Evolutionary conservation across 257 asterid genomes (phyloP), one percentile per base, ranked within the genome.

Genomic region (Cruciata laevipes): DNA sequence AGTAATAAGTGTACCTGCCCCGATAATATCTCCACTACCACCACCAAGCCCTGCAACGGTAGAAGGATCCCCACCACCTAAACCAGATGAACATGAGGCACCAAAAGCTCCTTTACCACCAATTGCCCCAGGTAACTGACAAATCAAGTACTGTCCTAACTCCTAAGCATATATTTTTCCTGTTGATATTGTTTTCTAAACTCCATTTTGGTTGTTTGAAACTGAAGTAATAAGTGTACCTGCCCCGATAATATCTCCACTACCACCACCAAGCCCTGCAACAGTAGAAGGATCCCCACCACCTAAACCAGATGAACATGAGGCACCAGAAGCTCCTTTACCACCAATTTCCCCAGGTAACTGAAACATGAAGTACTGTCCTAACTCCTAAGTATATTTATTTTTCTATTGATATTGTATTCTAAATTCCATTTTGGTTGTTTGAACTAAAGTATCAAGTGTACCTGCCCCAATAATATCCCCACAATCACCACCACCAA

Each of bases 101-200:
- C 49, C 49, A 40, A 17, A 40, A 40, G 49, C 49, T 40, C 49
- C 49, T 40, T 40, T 40, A 12, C 49, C 49, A 12, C 49, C 49
- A 40, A 40, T 42, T 42, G 51, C 51, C 52, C 85, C 86, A 82
- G 91, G 96, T 86, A 79, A 69, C 33, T 47, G 42, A 67, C 66
- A 40, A 61, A 57, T 49, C 47, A 42, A 10, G 47, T 61, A 5
- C 27, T 27, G 59, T 24, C 23, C 27, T 57, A 30, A 13, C 17
- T 3, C 38, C 51, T 42, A 42, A 11, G 14, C 37, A 23, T n/a
- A 61, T 3, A 31, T 65, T 27, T 32, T 57, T 65, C 37, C 60
- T 55, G 4, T 14, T 57, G 49, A 65, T 21, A 25, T 23, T 59
- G 40, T 16, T 55, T 55, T 27, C 60, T 35, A 37, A 49, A 23